phyloP scores from a whole-genome alignment of 2,329 filamentous ascomycete species.

The Aspergillus sp. region DNA sequence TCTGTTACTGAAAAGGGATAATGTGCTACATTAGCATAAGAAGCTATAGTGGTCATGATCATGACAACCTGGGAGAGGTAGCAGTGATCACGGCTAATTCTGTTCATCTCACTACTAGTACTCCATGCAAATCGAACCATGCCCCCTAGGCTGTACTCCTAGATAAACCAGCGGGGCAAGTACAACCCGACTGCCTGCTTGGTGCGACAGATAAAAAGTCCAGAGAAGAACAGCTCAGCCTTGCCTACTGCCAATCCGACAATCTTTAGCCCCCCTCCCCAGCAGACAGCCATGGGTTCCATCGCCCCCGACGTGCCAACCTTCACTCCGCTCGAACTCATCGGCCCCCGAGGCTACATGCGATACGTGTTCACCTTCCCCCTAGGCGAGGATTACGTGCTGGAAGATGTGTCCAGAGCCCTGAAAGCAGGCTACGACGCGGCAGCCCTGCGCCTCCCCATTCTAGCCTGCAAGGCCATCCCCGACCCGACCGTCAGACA shows the following conservation, averaged over 20 bases:
- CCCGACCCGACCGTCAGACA: conserved; percentile 34
- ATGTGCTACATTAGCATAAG: not conserved
- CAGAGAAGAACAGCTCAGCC: not conserved
- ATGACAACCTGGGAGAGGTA: not conserved
- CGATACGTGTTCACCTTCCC: conserved; percentile 40
- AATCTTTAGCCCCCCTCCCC: not conserved
- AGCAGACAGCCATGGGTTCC: conserved; percentile 7
- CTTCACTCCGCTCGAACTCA: conserved; percentile 34
- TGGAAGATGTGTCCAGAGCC: conserved; percentile 26
- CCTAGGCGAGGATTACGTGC: conserved; percentile 33
- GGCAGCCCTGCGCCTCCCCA: conserved; percentile 32
- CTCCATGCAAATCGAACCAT: not conserved
- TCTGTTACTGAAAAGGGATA: not conserved
- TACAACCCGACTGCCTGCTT: not conserved
- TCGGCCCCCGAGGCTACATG: conserved; percentile 39
- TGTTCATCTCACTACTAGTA: not conserved
- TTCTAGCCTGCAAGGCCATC: conserved; percentile 35
- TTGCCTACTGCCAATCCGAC: not conserved
- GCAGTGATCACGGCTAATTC: not conserved
- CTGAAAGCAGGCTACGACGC: conserved; percentile 33
- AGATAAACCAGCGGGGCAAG: not conserved
- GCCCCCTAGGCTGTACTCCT: too few species aligned
- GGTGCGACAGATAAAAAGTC: not conserved
- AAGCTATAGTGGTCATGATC: not conserved
- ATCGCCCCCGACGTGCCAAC: conserved; percentile 15